A percentile compares a stretch with the other conserved stretches of the same genome.
These are phyloP conservation scores for Pogostemon cablin DNA, from an alignment of 257 asterid genomes.

Conservation along the genomic window DNA sequence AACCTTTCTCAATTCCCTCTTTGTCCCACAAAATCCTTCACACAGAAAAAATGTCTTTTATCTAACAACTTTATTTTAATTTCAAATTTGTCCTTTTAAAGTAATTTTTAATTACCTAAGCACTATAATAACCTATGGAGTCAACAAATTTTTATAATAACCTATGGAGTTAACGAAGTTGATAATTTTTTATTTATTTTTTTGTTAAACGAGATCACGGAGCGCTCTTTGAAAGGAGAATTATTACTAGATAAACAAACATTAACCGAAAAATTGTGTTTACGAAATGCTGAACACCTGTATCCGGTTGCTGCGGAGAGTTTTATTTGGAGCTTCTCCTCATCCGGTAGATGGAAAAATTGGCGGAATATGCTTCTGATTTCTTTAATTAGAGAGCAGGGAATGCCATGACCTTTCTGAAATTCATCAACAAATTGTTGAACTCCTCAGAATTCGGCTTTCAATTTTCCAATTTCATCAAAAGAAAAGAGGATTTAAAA, in stretches of 20 bases:
- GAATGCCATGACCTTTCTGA: conserved; percentile 93
- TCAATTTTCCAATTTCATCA: background rate
- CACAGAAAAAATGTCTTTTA: too few relatives aligned
- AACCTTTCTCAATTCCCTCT: too few relatives aligned
- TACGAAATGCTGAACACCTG: conserved; percentile 54
- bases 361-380: conserved; percentile 59
- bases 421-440: background rate
- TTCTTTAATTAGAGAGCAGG: conserved; percentile 60
- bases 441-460: conserved; percentile 2
- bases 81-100: too few relatives aligned
- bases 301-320: conserved; percentile 76
- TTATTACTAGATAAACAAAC: background rate
- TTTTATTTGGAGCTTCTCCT: conserved; percentile 76
- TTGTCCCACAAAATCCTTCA: too few relatives aligned
- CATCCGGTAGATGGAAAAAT: conserved; percentile 72
- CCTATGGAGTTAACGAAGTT: too few relatives aligned
- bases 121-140: too few relatives aligned
- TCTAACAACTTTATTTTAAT: too few relatives aligned
- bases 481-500: background rate
- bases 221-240: too few relatives aligned
- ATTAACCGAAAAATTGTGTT: background rate
- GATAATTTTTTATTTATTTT: too few relatives aligned
- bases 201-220: too few relatives aligned
- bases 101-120: too few relatives aligned
- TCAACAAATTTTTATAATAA: too few relatives aligned